Base-by-base conservation (phyloP, 2,329 filamentous ascomycete genomes). In the Neopestalotiopsis sp. region DNA sequence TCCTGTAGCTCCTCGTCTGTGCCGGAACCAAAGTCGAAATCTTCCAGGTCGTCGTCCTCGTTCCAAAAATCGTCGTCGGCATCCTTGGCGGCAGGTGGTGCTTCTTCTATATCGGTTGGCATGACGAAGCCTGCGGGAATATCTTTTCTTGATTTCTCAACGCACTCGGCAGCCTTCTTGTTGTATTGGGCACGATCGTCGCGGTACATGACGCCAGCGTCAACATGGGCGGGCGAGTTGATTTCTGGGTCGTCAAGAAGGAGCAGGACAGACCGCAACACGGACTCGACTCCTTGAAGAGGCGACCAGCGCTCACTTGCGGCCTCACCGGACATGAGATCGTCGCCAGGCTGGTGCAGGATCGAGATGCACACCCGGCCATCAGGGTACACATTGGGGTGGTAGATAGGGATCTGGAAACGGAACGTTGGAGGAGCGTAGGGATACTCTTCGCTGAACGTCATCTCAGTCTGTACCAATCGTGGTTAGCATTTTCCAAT, bases 361-460 rank as follows among this genome's bases (percentile, higher is more conserved):
- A 99, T 99, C 60, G 95, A 98, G 79, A 99, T 98, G 84, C 96
- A 98, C 59, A 98, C 88, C 73, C 91, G 91, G 75, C 95, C 95
- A 79, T 98, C 93, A 5, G 90, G 83, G 83, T 98, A 98, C 76
- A 99, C 91, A 80, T 99, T 99, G 3, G 95, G 95, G 80, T 99
- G 95, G 82, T 90, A 94, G 71, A 98, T 91, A 17, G 92, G 90
- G 28, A 84, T 83, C 20, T 90, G 79, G 82, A 99, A 98, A 72
- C 91, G 91, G 85, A 99, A 98, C 68, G 91, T 92, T 32, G 95
- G 95, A 34, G 95, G 95, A 57, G 89, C 87, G 83, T 93, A 97
- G 0, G 96, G 96, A 81, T 98, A 99, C 75, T 97, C 95, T 75
- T 86, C 84, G 10, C 93, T 91, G 76, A 99, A 98, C 28, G 86